Evolutionary conservation across 371 early-diverging fungal species (phyloP).

Genomic region (Funneliformis caledonium): DNA sequence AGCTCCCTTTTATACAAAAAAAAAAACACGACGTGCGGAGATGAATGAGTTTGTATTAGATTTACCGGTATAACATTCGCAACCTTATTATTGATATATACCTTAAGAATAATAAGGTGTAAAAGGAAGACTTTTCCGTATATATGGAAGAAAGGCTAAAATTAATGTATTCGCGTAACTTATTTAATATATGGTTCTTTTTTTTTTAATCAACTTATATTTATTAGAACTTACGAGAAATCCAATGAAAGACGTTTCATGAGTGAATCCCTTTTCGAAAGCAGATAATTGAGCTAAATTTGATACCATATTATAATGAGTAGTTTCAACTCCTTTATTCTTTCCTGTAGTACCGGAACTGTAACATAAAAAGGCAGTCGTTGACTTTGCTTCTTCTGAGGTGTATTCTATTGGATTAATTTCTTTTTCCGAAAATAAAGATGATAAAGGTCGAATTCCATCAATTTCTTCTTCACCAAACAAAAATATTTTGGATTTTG

Average conservation of each 20-base stretch:
- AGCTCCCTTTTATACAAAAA: conserved; percentile 45
- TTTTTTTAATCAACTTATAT: neutral
- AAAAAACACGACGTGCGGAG: conserved; percentile 60
- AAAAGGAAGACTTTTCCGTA: conserved; percentile 64
- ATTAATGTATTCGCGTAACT: conserved; percentile 22
- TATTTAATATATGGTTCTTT: neutral
- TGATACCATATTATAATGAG: conserved; percentile 78
- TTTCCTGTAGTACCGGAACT: conserved; percentile 80
- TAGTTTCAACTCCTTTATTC: conserved; percentile 80
- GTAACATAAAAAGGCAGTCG: conserved; percentile 70
- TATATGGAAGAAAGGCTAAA: conserved; percentile 84
- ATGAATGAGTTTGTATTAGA: conserved; percentile 54
- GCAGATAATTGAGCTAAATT: conserved; percentile 66
- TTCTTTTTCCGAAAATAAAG: conserved; percentile 41
- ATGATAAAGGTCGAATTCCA: conserved; percentile 39
- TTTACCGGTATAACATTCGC: conserved; percentile 37
- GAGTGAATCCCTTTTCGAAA: conserved; percentile 39
- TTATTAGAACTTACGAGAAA: conserved; percentile 29
- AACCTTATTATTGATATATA: conserved; percentile 44
- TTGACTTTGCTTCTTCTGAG: conserved; percentile 47
- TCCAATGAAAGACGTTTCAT: neutral
- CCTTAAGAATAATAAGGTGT: conserved; percentile 45
- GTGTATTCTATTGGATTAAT: conserved; percentile 41
- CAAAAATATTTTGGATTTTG: conserved; percentile 57
- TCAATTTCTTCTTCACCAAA: conserved; percentile 55